Conservation (phyloP, 2,329 filamentous ascomycete species). For the Fusarium anguioides region DNA sequence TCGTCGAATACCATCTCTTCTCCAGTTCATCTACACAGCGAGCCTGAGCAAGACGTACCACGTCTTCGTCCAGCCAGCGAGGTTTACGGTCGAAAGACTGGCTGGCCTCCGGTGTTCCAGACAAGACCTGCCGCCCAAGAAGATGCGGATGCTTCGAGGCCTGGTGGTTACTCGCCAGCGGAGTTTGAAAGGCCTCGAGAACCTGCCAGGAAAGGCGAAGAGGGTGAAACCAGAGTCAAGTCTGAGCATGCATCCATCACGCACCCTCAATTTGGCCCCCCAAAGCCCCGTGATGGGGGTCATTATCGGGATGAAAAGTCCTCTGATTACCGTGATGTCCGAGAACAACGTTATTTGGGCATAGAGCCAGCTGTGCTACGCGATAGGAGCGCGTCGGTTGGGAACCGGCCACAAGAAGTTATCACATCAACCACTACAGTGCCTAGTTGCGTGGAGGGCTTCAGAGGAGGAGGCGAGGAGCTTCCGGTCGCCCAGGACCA, state of each 20-base stretch:
- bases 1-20: neutral
- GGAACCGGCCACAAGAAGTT: slow-evolving; percentile 20
- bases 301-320: slow-evolving; percentile 15
- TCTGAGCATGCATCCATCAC: neutral
- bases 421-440: neutral
- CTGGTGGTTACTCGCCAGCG: slow-evolving; percentile 1
- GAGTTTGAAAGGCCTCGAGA: neutral
- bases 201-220: neutral
- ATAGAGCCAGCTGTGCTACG: slow-evolving; percentile 2
- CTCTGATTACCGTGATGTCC: slow-evolving; percentile 33
- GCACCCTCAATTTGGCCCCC: neutral
- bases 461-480: neutral
- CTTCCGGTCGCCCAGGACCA: slow-evolving; percentile 6
- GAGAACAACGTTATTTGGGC: slow-evolving; percentile 24
- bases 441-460: slow-evolving; percentile 15
- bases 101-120: neutral
- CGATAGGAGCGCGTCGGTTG: slow-evolving; percentile 35
- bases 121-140: neutral
- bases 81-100: slow-evolving; percentile 46
- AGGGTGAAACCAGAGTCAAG: neutral
- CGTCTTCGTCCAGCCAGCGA: slow-evolving; percentile 44
- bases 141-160: neutral
- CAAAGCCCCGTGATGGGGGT: neutral
- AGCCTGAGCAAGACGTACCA: slow-evolving; percentile 28
- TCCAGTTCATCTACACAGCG: neutral